Percentiles rank a stretch among this genome's conserved stretches.
Conservation (phyloP, 495 filamentous ascomycete genomes). For the Hypoxylon lenormandii region DNA sequence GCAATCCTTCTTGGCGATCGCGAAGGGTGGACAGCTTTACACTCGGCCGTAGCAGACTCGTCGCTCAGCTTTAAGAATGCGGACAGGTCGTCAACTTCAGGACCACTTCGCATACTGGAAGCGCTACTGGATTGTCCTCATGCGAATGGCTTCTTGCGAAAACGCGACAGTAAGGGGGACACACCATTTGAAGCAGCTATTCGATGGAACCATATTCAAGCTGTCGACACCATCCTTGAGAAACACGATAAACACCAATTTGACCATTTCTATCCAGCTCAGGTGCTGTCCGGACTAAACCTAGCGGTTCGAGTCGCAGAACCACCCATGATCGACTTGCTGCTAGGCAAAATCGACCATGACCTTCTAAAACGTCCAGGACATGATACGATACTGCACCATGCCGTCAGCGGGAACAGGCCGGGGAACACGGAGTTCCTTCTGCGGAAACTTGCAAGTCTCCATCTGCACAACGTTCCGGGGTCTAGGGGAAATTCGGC, state of each 20-base stretch:
- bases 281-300: conserved; percentile 24
- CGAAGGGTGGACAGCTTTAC: conserved; percentile 26
- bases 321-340: conserved; percentile 18
- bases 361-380: conserved; percentile 12
- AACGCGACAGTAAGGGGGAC: conserved; percentile 28
- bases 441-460: conserved; percentile 19
- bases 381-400: conserved; percentile 14
- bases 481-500: conserved; percentile 19
- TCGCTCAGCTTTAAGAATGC: conserved; percentile 30
- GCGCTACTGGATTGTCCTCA: conserved; percentile 32
- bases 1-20: conserved; percentile 24
- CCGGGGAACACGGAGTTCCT: conserved; percentile 35
- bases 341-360: conserved; percentile 10
- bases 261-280: conserved; percentile 14
- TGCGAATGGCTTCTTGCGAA: conserved; percentile 15
- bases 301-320: conserved; percentile 23
- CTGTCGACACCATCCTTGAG: conserved; percentile 33
- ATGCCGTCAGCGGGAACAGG: conserved; percentile 33
- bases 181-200: conserved; percentile 39
- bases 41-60: conserved; percentile 32
- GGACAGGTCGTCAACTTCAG: conserved; percentile 19
- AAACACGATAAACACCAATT: conserved; percentile 27
- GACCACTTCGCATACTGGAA: conserved; percentile 35
- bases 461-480: conserved; percentile 15
- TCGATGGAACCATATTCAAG: conserved; percentile 38